These are phyloP conservation scores for Aspergillus sp. DNA, from an alignment of 2,329 filamentous ascomycete species.

Conservation along the genomic window DNA sequence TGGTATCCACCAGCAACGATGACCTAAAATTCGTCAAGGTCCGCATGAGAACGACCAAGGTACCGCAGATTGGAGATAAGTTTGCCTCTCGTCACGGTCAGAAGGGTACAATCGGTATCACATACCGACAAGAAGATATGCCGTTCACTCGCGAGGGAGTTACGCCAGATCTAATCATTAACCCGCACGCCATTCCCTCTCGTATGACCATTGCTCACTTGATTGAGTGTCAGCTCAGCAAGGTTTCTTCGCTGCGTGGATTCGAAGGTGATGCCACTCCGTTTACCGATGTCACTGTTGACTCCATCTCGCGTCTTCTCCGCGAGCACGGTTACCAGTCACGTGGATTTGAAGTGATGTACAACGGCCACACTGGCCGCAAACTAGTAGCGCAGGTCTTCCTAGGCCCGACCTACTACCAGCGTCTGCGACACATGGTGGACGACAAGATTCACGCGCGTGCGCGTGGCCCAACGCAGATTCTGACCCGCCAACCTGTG, in stretches of 20 bases:
- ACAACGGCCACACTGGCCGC: slow-evolving; percentile 93
- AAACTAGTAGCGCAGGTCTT: slow-evolving; percentile 95
- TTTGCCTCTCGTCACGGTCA: slow-evolving; percentile 99
- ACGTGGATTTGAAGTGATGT: slow-evolving; percentile 97
- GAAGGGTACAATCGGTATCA: slow-evolving; percentile 98
- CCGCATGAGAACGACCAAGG: slow-evolving; percentile 93
- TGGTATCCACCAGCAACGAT: slow-evolving; percentile 92
- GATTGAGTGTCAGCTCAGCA: slow-evolving; percentile 97
- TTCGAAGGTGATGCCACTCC: slow-evolving; percentile 97
- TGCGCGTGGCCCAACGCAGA: slow-evolving; percentile 93
- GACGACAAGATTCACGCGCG: slow-evolving; percentile 99
- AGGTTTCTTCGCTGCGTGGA: slow-evolving; percentile 89
- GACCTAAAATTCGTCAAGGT: slow-evolving; percentile 97
- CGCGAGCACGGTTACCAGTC: slow-evolving; percentile 92
- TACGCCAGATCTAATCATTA: slow-evolving; percentile 95
- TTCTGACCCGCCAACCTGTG: slow-evolving; percentile 93
- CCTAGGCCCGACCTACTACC: slow-evolving; percentile 97
- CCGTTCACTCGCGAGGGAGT: slow-evolving; percentile 92
- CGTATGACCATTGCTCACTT: slow-evolving; percentile 99
- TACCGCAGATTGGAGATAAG: slow-evolving; percentile 98
- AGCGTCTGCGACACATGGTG: slow-evolving; percentile 98
- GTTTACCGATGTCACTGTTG: slow-evolving; percentile 96
- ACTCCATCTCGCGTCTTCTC: slow-evolving; percentile 83
- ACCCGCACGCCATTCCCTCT: slow-evolving; percentile 98
- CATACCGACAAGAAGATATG: slow-evolving; percentile 97